Percentiles rank a stretch among this genome's conserved stretches.
Conservation (phyloP, 768 basidiomycete genomes). For the Fomitopsis serialis region DNA sequence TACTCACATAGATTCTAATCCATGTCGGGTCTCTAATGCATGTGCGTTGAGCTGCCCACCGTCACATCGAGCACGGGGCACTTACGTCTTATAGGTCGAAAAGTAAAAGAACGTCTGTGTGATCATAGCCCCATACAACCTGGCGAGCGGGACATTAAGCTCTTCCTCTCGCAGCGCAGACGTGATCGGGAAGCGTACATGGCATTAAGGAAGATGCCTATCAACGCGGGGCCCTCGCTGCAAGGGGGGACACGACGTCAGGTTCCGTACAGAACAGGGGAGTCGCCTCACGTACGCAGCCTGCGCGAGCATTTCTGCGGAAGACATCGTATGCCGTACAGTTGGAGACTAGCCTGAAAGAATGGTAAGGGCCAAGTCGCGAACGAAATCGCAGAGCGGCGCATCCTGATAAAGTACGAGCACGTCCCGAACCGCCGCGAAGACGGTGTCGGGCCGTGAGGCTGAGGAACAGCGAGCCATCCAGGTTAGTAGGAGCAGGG, state of each 20-base stretch:
- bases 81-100: conserved; percentile 13
- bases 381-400: too few species aligned
- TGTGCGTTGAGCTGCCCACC: neutral
- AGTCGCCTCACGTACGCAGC: too few species aligned
- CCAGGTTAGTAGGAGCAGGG: too few species aligned
- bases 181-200: neutral
- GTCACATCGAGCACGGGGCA: neutral
- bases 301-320: too few species aligned
- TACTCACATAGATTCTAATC: conserved; percentile 18
- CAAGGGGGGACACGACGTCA: neutral
- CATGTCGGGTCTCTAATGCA: conserved; percentile 15
- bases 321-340: too few species aligned
- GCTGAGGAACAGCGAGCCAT: too few species aligned
- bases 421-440: too few species aligned
- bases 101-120: conserved; percentile 28
- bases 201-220: conserved; percentile 30
- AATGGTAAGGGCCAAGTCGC: too few species aligned
- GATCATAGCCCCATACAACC: conserved; percentile 30
- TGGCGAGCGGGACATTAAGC: neutral
- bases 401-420: too few species aligned
- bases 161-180: neutral
- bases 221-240: conserved; percentile 31
- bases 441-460: too few species aligned
- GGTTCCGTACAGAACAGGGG: too few species aligned
- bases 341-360: too few species aligned